Percentiles rank a stretch among this genome's conserved stretches.
Evolutionary conservation across 345 rosid genomes (phyloP).

Genomic region (Heritiera fomes): DNA sequence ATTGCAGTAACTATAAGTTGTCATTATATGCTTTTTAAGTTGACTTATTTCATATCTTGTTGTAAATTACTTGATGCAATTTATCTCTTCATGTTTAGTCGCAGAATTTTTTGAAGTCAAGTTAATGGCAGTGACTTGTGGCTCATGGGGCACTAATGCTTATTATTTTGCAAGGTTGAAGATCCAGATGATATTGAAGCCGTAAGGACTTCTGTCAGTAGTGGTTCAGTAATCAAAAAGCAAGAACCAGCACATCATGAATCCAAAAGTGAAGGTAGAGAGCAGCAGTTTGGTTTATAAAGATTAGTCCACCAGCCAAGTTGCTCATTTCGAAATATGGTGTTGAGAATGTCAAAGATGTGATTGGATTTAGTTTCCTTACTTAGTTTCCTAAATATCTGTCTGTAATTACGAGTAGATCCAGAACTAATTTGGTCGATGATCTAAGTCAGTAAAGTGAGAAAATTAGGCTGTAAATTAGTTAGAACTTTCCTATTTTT

Average conservation of each 20-base stretch:
- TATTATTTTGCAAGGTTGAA: slow-evolving; percentile 71
- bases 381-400: no score
- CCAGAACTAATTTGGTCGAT: no score
- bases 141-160: slow-evolving; percentile 26
- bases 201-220: slow-evolving; percentile 53
- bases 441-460: no score
- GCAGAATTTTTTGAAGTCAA: slow-evolving; percentile 2
- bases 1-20: slow-evolving; percentile 62
- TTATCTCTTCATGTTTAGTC: slow-evolving; percentile 4
- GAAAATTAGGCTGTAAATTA: no score
- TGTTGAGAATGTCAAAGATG: no score
- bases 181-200: slow-evolving; percentile 68
- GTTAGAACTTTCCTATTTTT: no score
- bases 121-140: slow-evolving; percentile 14
- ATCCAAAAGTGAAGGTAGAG: slow-evolving; percentile 41
- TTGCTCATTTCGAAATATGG: slow-evolving; percentile 45
- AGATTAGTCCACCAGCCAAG: slow-evolving; percentile 92
- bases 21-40: slow-evolving; percentile 15
- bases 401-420: no score
- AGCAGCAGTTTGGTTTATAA: slow-evolving; percentile 49
- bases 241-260: slow-evolving; percentile 46
- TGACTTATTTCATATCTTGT: neutral
- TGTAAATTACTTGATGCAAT: neutral
- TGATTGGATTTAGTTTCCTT: no score
- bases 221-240: slow-evolving; percentile 45